These are phyloP conservation scores for Acacia crassicarpa DNA, from an alignment of 306 rosid species.

Conservation along the genomic window DNA sequence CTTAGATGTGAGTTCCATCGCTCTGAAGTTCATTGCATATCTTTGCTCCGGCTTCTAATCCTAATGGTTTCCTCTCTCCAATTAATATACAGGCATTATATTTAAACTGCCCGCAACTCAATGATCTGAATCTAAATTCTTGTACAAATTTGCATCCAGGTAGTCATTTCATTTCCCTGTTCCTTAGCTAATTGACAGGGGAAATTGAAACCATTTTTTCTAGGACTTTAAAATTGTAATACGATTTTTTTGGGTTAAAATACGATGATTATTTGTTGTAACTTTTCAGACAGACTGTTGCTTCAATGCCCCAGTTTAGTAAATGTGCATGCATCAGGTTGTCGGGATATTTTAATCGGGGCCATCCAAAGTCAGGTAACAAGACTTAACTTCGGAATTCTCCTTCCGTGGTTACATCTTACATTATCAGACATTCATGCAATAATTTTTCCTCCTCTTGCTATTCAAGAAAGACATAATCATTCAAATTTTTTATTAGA, in stretches of 20 bases:
- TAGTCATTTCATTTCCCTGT: constrained; percentile 32
- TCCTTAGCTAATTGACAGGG: constrained; percentile 17
- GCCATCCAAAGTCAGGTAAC: constrained; percentile 81
- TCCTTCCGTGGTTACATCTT: background rate
- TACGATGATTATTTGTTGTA: constrained; percentile 17
- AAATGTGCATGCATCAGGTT: constrained; percentile 82
- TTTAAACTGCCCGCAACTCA: constrained; percentile 82
- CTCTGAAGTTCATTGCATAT: constrained; percentile 15
- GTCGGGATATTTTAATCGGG: constrained; percentile 56
- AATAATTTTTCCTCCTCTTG: too few species aligned
- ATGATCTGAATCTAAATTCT: constrained; percentile 84
- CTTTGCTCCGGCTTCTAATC: constrained; percentile 25
- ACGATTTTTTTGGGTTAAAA: background rate
- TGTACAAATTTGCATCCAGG: constrained; percentile 93
- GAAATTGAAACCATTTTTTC: background rate
- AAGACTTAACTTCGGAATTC: background rate
- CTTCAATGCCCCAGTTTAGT: constrained; percentile 81
- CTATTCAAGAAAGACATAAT: too few species aligned
- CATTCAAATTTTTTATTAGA: too few species aligned
- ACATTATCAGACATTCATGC: too few species aligned
- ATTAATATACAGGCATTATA: constrained; percentile 70
- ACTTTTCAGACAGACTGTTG: constrained; percentile 67
- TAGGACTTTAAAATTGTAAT: background rate
- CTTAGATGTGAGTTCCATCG: constrained; percentile 69
- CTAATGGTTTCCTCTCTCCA: constrained; percentile 29